Conservation (phyloP, 768 basidiomycete genomes). For the Serendipita sp. region DNA sequence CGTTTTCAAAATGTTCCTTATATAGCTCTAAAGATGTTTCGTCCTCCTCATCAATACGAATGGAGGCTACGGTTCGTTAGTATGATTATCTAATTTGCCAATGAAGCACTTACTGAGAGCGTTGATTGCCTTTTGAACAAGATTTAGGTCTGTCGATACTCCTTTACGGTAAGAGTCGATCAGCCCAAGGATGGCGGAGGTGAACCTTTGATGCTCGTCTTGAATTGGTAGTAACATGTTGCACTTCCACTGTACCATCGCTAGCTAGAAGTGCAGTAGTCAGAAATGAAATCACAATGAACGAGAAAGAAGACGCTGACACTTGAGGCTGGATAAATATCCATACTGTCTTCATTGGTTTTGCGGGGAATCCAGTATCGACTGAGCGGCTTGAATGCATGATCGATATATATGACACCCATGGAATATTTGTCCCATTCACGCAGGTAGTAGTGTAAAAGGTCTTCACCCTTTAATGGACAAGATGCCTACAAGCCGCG, state of each 20-base stretch:
- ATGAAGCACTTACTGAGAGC: constrained; percentile 39
- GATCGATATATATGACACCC: constrained; percentile 92
- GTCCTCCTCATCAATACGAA: constrained; percentile 85
- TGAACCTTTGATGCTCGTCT: constrained; percentile 62
- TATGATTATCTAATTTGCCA: not conserved
- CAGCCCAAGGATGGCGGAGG: constrained; percentile 70
- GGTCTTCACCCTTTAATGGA: constrained; percentile 64
- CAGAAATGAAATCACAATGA: constrained; percentile 28
- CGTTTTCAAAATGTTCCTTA: constrained; percentile 74
- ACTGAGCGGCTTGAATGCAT: constrained; percentile 93
- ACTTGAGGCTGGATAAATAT: constrained; percentile 90
- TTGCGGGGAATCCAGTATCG: constrained; percentile 99
- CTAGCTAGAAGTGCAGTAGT: constrained; percentile 37
- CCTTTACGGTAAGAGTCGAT: constrained; percentile 93
- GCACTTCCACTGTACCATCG: constrained; percentile 89
- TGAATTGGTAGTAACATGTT: constrained; percentile 86
- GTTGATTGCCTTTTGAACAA: constrained; percentile 89
- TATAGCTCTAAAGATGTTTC: constrained; percentile 89
- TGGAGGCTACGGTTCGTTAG: constrained; percentile 36
- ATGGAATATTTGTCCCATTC: constrained; percentile 97
- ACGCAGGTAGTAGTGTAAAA: constrained; percentile 76
- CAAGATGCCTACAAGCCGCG: constrained; percentile 55
- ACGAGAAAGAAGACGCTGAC: constrained; percentile 30
- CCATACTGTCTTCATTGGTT: constrained; percentile 88
- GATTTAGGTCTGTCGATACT: constrained; percentile 78